Conservation (phyloP, 1,284 basidiomycete species). For the Pyrrhoderma lamaoense region DNA sequence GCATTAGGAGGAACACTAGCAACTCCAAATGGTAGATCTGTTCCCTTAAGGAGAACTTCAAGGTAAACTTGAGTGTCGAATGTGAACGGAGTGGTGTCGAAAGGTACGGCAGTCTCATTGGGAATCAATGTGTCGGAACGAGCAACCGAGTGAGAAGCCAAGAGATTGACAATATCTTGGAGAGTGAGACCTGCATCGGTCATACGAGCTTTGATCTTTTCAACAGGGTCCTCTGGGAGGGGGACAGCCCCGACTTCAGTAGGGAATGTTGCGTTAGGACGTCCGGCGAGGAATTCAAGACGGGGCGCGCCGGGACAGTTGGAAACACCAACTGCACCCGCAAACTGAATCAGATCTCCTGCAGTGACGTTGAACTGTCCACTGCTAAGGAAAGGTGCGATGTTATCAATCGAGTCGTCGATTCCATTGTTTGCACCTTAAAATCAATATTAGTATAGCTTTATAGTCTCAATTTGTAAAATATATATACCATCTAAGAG, state of each 20-base stretch:
- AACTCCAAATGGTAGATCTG: constrained; percentile 12
- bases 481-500: constrained; percentile 4
- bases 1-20: constrained; percentile 9
- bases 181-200: constrained; percentile 24
- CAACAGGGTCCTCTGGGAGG: constrained; percentile 25
- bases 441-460: neutral
- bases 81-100: constrained; percentile 22
- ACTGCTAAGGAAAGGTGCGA: constrained; percentile 23
- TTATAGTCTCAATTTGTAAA: neutral
- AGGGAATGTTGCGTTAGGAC: constrained; percentile 22
- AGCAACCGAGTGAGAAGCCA: constrained; percentile 20
- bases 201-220: constrained; percentile 25
- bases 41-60: constrained; percentile 21
- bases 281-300: constrained; percentile 24
- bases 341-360: constrained; percentile 28
- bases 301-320: constrained; percentile 28
- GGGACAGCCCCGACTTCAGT: constrained; percentile 24
- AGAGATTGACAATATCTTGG: constrained; percentile 27
- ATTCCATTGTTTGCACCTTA: constrained; percentile 25
- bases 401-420: constrained; percentile 24
- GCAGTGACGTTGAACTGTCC: constrained; percentile 22
- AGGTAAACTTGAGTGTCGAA: constrained; percentile 22
- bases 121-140: constrained; percentile 20
- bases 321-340: constrained; percentile 24
- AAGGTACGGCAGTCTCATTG: constrained; percentile 17